Conservation (phyloP, 2,329 filamentous ascomycete genomes). For the Diaporthe humulicola region DNA sequence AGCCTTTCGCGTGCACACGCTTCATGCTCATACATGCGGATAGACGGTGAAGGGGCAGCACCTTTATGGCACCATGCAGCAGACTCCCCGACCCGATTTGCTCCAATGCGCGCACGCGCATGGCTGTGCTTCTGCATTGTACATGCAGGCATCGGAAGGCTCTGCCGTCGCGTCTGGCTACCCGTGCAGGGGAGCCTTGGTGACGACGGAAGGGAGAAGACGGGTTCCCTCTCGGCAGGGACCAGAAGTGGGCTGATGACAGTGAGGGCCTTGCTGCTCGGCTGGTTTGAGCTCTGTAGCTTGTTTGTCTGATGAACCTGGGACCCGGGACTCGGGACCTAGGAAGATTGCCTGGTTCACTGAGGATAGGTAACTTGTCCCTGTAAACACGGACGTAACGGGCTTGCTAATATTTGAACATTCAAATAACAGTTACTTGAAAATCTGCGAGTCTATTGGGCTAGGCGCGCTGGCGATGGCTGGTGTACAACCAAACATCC, state of each 20-base stretch:
- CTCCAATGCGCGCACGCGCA: neutral
- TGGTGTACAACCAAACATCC: no score
- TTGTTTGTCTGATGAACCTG: neutral
- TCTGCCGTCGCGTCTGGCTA: neutral
- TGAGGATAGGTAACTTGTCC: no score
- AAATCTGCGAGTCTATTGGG: no score
- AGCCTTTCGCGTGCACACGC: neutral
- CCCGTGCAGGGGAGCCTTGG: slow-evolving; percentile 15
- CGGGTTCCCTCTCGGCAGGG: slow-evolving; percentile 21
- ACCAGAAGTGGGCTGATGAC: neutral
- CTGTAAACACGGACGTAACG: no score
- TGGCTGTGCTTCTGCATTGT: neutral
- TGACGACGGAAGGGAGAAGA: neutral
- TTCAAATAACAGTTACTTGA: no score
- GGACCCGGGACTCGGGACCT: neutral
- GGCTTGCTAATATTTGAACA: no score
- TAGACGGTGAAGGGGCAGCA: slow-evolving; percentile 13
- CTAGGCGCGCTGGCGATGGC: no score
- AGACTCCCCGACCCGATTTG: neutral
- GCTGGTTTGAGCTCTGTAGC: slow-evolving; percentile 25
- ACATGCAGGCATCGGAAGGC: neutral
- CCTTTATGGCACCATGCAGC: slow-evolving; percentile 5
- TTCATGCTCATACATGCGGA: neutral
- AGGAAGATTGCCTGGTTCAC: no score
- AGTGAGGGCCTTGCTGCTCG: neutral